A percentile compares a stretch with the other conserved stretches of the same genome.
Evolutionary conservation across 1,284 basidiomycete species (phyloP).

Genomic region (Meira nashicola): DNA sequence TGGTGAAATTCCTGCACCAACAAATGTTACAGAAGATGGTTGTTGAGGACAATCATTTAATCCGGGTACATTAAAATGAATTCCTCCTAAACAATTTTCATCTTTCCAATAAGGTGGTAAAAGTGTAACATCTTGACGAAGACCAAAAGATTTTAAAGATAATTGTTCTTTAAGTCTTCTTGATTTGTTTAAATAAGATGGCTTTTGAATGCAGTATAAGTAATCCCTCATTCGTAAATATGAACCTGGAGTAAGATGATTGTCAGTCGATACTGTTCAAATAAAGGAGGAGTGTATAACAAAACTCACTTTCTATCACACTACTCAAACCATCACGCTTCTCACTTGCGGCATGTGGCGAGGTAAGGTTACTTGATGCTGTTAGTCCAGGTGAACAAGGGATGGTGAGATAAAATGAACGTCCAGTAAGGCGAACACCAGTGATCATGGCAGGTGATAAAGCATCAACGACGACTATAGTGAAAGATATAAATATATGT

Average conservation of each 20-base stretch:
- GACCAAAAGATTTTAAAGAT: background rate
- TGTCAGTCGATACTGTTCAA: too few species aligned
- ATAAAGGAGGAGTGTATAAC: too few species aligned
- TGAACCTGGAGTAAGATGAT: too few species aligned
- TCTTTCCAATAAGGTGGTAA: background rate
- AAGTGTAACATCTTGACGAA: background rate
- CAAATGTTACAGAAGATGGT: background rate
- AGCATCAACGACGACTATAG: slow-evolving; percentile 30
- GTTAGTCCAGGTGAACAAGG: background rate
- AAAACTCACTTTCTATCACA: background rate
- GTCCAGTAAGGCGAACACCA: slow-evolving; percentile 32
- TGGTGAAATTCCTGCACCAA: background rate
- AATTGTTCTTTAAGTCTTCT: background rate
- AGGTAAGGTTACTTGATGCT: background rate
- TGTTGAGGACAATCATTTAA: background rate
- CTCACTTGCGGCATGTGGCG: background rate
- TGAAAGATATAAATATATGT: background rate
- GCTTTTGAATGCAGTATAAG: too few species aligned
- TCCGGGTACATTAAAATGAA: background rate
- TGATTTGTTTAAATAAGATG: background rate
- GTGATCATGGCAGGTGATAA: slow-evolving; percentile 34
- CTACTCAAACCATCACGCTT: background rate
- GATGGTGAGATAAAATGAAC: slow-evolving; percentile 19
- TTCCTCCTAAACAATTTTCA: background rate
- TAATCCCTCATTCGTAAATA: too few species aligned